Evolutionary conservation across 164 flowering plant species (phyloP), one percentile per base, ranked within the genome.

Genomic region (Santalum album): DNA sequence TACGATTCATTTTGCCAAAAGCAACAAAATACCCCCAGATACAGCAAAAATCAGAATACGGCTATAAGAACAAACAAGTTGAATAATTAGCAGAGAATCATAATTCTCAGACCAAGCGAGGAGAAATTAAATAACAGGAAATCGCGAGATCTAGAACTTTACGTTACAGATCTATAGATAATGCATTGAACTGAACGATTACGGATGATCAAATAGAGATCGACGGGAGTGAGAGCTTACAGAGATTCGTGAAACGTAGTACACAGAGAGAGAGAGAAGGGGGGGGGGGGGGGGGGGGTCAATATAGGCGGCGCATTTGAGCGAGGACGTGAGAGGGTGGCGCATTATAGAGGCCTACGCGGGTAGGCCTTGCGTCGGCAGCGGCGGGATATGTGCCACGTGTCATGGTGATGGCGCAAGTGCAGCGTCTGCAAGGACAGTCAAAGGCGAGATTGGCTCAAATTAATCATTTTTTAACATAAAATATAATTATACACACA

Each of bases 311-410:
- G 36, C 36, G 36, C 12, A 38, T 14, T 14, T 9, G 3, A 38
- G 6, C 42, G 16, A 9, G 42, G 42, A 16, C 12, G 14, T 29
- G 40, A 17, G 45, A 42, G 17, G 1, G 0, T 19, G 32, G 63
- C 63, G 66, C 55, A 57, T 19, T 26, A 51, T 64, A 60, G 68
- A 18, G 44, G 39, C 25, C 50, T 48, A 51, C 53, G 49, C 63
- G 21, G 16, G 7, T 12, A 5, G 4, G 25, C 24, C 66, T 29
- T 20, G 15, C 58, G 75, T 62, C 75, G 70, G 70, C 63, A 53
- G 62, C 63, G 59, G n/a, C 15, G 62, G 52, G 23, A 53, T 59
- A 52, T 22, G n/a, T 25, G 65, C 59, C 71, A 57, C 68, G 65
- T 56, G 1, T n/a, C 2, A n/a, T 0, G 20, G 16, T 42, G 45